Percentiles rank a stretch among this genome's conserved stretches.
Evolutionary conservation across 2,329 filamentous ascomycete genomes (phyloP).

Genomic region (Penicillium griseofulvum): DNA sequence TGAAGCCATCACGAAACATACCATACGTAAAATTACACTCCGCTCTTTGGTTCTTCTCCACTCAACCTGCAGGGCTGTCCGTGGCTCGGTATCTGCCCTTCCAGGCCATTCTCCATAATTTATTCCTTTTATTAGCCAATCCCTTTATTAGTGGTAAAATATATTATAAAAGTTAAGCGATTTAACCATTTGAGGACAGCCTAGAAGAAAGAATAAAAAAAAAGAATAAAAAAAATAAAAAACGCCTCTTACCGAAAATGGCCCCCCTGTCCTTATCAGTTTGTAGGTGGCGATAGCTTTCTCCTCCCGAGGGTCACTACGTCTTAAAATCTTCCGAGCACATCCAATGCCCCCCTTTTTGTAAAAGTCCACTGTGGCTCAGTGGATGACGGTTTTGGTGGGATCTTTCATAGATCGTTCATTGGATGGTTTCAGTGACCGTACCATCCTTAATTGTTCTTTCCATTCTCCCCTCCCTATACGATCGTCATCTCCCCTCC

Average conservation of each 20-base stretch:
- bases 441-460: constrained; percentile 19
- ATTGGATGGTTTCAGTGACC: constrained; percentile 25
- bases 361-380: constrained; percentile 18
- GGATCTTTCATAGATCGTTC: constrained; percentile 11
- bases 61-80: constrained; percentile 8
- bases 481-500: constrained; percentile 21
- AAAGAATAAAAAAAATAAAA: constrained; percentile 5
- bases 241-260: neutral
- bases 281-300: constrained; percentile 15
- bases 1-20: neutral
- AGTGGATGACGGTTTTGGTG: constrained; percentile 17
- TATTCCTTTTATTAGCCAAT: constrained; percentile 17
- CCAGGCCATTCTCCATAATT: constrained; percentile 14
- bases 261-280: constrained; percentile 19
- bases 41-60: constrained; percentile 11
- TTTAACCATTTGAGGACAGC: neutral
- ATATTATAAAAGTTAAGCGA: neutral
- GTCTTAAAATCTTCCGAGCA: constrained; percentile 13
- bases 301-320: neutral
- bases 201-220: constrained; percentile 2
- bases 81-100: constrained; percentile 9
- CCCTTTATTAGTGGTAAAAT: constrained; percentile 3
- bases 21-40: neutral
- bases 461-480: constrained; percentile 21
- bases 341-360: constrained; percentile 1